Conservation (phyloP, 106 monocot genomes). For the Dactylorhiza incarnata region DNA sequence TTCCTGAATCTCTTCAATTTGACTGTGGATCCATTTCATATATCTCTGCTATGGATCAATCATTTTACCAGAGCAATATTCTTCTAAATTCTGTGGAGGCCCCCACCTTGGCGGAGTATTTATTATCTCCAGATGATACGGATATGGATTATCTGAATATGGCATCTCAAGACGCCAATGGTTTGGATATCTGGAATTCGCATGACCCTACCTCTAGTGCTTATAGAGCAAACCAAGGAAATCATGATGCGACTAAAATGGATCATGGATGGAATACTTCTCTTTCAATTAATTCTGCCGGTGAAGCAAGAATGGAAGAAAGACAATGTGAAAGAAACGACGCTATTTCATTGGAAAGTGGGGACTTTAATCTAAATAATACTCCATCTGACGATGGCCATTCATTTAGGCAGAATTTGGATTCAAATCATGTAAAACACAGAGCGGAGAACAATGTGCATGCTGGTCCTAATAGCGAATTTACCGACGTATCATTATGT, state of each 20-base stretch:
- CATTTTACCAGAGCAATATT: slow-evolving; percentile 22
- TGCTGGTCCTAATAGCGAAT: slow-evolving; percentile 1
- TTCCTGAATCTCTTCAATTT: slow-evolving; percentile 31
- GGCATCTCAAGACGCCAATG: slow-evolving; percentile 11
- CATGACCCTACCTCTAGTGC: slow-evolving; percentile 26
- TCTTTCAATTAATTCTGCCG: slow-evolving; percentile 8
- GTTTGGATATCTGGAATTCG: slow-evolving; percentile 28
- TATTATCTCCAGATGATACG: slow-evolving; percentile 22
- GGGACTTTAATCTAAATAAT: slow-evolving; percentile 33
- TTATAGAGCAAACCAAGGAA: slow-evolving; percentile 11
- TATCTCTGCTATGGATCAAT: slow-evolving; percentile 23
- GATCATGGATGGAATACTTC: slow-evolving; percentile 27
- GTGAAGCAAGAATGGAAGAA: slow-evolving; percentile 20
- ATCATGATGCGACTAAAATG: slow-evolving; percentile 24
- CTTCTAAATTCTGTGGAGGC: slow-evolving; percentile 18
- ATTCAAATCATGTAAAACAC: slow-evolving; percentile 10
- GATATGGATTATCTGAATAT: slow-evolving; percentile 17
- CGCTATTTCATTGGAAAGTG: slow-evolving; percentile 23
- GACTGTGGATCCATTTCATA: slow-evolving; percentile 23
- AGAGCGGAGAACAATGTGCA: slow-evolving; percentile 19
- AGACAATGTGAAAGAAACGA: slow-evolving; percentile 21
- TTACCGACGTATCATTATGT: slow-evolving; percentile 10
- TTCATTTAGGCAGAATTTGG: slow-evolving; percentile 14
- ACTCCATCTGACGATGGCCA: slow-evolving; percentile 27
- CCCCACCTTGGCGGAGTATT: slow-evolving; percentile 16